Evolutionary conservation across 306 rosid species (phyloP).

Genomic region (Herpetospermum pedunculosum): DNA sequence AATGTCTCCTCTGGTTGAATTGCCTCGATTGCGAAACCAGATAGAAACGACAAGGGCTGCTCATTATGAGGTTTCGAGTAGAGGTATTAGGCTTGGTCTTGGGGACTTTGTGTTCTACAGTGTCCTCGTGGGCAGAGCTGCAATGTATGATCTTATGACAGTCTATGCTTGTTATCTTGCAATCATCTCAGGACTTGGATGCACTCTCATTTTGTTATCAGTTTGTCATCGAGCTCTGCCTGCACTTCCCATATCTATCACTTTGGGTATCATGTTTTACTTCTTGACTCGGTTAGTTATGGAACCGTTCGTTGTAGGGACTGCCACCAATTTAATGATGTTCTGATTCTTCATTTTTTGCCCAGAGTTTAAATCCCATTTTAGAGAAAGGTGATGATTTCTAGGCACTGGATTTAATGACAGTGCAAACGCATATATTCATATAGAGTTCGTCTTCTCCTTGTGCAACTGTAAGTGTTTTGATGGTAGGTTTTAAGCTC

Average conservation of each 20-base stretch:
- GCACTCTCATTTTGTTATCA: slow-evolving; percentile 80
- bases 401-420: background rate
- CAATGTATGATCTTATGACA: slow-evolving; percentile 96
- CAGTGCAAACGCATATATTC: background rate
- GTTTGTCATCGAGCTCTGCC: slow-evolving; percentile 72
- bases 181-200: slow-evolving; percentile 76
- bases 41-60: slow-evolving; percentile 18
- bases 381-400: slow-evolving; percentile 1
- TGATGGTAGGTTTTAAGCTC: background rate
- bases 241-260: slow-evolving; percentile 82
- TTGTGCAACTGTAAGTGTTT: background rate
- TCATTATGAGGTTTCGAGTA: slow-evolving; percentile 24
- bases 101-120: slow-evolving; percentile 93
- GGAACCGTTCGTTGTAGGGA: slow-evolving; percentile 93
- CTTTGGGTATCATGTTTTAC: slow-evolving; percentile 71
- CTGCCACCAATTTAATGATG: slow-evolving; percentile 80
- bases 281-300: slow-evolving; percentile 74
- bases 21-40: slow-evolving; percentile 21
- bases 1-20: slow-evolving; percentile 58
- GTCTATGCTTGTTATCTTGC: slow-evolving; percentile 97
- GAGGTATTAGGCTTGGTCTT: slow-evolving; percentile 87
- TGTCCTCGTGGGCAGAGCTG: slow-evolving; percentile 95
- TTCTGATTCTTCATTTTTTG: slow-evolving; percentile 29
- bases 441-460: background rate
- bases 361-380: background rate